Base-by-base conservation (phyloP, 768 basidiomycete genomes). In the Tricholoma flavovirens region DNA sequence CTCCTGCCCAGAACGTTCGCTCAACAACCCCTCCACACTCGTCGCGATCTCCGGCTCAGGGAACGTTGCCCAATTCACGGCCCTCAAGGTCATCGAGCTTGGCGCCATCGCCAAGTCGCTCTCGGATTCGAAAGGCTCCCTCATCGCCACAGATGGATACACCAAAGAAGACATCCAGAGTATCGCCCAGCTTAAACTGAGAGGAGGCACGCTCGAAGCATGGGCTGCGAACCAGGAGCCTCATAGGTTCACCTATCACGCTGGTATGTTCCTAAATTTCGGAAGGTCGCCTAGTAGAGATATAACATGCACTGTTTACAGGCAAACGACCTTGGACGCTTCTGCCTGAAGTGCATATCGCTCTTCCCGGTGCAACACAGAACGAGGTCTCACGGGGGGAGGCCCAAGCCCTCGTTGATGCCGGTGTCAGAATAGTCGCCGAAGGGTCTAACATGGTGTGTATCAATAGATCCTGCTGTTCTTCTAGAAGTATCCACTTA, bases 31-130 rank as follows among this genome's bases (percentile, higher is more conserved):
- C 32, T 61, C 69, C 48, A 82, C 81, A 29, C 72, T 77, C 46
- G 82, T 83, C 54, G 79, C 78, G 51, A 78, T 83, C 66, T 82
- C 80, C 32, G 82, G 88, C 55, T 80, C 86, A 21, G 88, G 87
- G 22, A 90, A 90, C 71, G 88, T 90, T 64, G 82, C 87, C 35
- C 86, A 83, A 62, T 88, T 74, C 75, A 87, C 87, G 52, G 88
- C 88, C 0, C 77, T 87, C 69, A 88, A 88, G 69, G 82, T 87
- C 60, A 79, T 90, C 69, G 85, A 86, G 70, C 83, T 88, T 66
- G 88, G 87, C 51, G 87, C 80, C 49, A 81, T 75, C 59, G 86
- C 88, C 55, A 70, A 86, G 65, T 83, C 86, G 17, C 79, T 90
- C 58, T 87, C 85, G 66, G 88, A 90, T 75, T 88, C 87, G 55